Base-by-base conservation (phyloP, 176 grass and related monocot species). In the Oryza brachyantha region DNA sequence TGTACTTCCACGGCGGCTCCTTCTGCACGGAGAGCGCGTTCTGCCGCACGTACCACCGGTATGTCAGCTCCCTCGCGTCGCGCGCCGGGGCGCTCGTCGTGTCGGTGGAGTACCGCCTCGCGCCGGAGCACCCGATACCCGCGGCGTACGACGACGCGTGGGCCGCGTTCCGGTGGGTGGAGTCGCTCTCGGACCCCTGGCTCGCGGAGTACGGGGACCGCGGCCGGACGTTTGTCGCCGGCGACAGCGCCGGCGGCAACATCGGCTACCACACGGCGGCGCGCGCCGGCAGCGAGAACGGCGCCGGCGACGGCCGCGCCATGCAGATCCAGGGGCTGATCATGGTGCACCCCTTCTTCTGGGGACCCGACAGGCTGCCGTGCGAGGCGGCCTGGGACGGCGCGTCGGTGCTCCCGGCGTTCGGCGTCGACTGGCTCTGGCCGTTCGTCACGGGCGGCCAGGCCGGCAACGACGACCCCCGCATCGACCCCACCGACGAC, bases 31-130 rank as follows among this genome's bases (percentile, higher is more conserved):
- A 73, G 29, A 76, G 70, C 32, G 75, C 84, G 22, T 84, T 84
- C 63, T 19, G 39, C 14, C 57, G n/a, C 2, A 25, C 48, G 27
- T 84, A 57, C 70, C 89, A 91, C 75, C 40, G 64, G 22, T 76
- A 84, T 70, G 37, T 65, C 50, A 86, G 37, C 61, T 73, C 77
- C 3, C 67, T 91, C 19, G 85, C 66, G 3, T 46, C 77, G 5
- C 16, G 46, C 45, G 64, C 84, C 46, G n/a, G 13, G 1, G 63
- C 71, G 22, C 10, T 91, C 35, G 81, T 59, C 21, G 72, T 87
- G 48, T 88, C 85, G 0, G 76, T 84, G 4, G 70, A 91, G 45
- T 91, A 91, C 55, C 89, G 81, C 10, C 89, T 84, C 10, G 89
- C 81, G 8, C 89, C 85, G 42, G 89, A 91, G 58, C 76, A 91